Percentiles rank a stretch among this genome's conserved stretches.
These are phyloP conservation scores for Andalucia godoyi DNA, from an alignment of 78 protist species.

Conservation along the genomic window DNA sequence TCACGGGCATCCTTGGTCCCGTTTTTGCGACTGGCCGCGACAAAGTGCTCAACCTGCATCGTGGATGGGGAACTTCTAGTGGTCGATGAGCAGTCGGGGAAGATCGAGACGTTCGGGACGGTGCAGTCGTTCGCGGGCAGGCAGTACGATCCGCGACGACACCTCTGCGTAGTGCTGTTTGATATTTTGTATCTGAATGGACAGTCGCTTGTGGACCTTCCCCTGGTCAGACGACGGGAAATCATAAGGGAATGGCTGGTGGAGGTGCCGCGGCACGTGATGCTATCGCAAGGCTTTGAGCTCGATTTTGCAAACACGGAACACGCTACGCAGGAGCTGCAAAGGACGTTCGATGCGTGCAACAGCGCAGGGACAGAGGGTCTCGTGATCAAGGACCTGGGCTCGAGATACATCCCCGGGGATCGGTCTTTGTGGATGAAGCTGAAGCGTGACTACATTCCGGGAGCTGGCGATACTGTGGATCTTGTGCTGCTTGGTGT, in stretches of 20 bases:
- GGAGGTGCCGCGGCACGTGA: slow-evolving; percentile 3
- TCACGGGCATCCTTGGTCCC: too few relatives aligned
- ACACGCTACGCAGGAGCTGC: too few relatives aligned
- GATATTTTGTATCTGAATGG: slow-evolving; percentile 70
- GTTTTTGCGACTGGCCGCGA: too few relatives aligned
- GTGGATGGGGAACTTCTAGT: slow-evolving; percentile 66
- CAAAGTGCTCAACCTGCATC: too few relatives aligned
- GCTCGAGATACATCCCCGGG: slow-evolving; percentile 55
- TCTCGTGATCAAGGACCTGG: slow-evolving; percentile 52
- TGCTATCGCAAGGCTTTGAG: neutral
- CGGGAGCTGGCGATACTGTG: slow-evolving; percentile 66
- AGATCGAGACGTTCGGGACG: slow-evolving; percentile 73
- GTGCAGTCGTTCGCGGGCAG: too few relatives aligned
- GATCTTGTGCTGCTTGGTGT: slow-evolving; percentile 74
- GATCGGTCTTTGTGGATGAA: slow-evolving; percentile 76
- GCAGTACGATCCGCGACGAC: too few relatives aligned
- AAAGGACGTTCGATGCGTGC: neutral
- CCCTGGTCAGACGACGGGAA: slow-evolving; percentile 41
- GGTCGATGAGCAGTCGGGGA: slow-evolving; percentile 24
- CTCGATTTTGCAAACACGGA: neutral
- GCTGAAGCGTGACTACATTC: slow-evolving; percentile 70
- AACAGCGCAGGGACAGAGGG: slow-evolving; percentile 58
- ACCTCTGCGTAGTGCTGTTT: slow-evolving; percentile 66
- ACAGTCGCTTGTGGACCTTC: slow-evolving; percentile 27
- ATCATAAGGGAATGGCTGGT: slow-evolving; percentile 31